Percentiles rank a stretch among this genome's conserved stretches.
These are phyloP conservation scores for Phlegmacium glaucopus DNA, from an alignment of 768 basidiomycete species.

Conservation along the genomic window DNA sequence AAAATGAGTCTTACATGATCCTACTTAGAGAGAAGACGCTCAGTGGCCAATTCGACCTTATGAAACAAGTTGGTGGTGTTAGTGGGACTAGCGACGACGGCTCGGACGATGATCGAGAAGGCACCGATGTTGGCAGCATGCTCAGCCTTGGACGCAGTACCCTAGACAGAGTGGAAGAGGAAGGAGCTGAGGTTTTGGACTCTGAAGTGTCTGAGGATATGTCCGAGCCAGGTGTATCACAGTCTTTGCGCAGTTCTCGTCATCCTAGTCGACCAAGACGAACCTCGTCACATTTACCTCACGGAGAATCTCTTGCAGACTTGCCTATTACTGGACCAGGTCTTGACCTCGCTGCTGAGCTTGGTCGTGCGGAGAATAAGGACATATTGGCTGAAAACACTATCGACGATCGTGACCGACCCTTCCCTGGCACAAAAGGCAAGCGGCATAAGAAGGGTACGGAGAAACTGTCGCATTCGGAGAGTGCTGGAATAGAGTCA, in stretches of 20 bases:
- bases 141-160: constrained; percentile 54
- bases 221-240: constrained; percentile 30
- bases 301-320: constrained; percentile 82
- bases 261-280: constrained; percentile 47
- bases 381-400: constrained; percentile 61
- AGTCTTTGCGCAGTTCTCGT: constrained; percentile 37
- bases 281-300: constrained; percentile 51
- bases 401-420: constrained; percentile 49
- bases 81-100: constrained; percentile 33
- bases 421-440: constrained; percentile 38
- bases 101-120: constrained; percentile 38
- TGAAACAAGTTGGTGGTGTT: constrained; percentile 61
- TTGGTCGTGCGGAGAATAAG: constrained; percentile 89
- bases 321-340: constrained; percentile 87
- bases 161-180: constrained; percentile 64
- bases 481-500: constrained; percentile 38
- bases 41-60: constrained; percentile 80
- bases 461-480: constrained; percentile 34
- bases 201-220: constrained; percentile 32
- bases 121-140: constrained; percentile 51
- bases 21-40: constrained; percentile 88
- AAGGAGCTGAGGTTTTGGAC: constrained; percentile 42
- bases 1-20: constrained; percentile 97
- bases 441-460: constrained; percentile 48
- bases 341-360: constrained; percentile 86